Evolutionary conservation across 2,329 filamentous ascomycete genomes (phyloP).

Genomic region (Calonectria multiphialidica): DNA sequence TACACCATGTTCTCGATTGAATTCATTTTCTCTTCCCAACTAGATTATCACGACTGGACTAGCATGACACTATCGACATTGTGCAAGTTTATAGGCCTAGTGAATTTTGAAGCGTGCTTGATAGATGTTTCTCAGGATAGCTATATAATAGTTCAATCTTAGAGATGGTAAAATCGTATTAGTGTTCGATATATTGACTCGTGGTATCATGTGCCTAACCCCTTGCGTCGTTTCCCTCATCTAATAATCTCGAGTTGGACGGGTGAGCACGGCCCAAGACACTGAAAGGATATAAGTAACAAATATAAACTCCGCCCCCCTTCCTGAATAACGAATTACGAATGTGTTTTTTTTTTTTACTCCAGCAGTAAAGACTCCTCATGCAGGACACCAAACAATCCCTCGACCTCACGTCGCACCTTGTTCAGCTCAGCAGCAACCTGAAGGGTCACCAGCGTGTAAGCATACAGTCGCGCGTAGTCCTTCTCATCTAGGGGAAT

Average conservation of each 20-base stretch:
- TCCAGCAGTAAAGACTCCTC: constrained; percentile 70
- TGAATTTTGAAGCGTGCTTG: too few species aligned
- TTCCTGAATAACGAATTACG: neutral
- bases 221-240: neutral
- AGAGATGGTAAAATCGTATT: neutral
- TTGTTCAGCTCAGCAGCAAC: constrained; percentile 73
- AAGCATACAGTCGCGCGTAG: constrained; percentile 93
- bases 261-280: neutral
- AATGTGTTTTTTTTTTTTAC: constrained; percentile 46
- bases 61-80: too few species aligned
- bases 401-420: constrained; percentile 72
- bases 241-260: too few species aligned
- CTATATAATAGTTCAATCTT: neutral
- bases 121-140: neutral
- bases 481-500: constrained; percentile 76
- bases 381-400: constrained; percentile 72
- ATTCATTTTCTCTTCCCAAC: too few species aligned
- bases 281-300: neutral
- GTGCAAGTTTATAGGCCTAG: too few species aligned
- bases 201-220: neutral
- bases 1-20: neutral
- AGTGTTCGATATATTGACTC: neutral
- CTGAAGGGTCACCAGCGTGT: constrained; percentile 78
- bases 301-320: constrained; percentile 20
- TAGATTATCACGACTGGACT: too few species aligned